A percentile compares a stretch with the other conserved stretches of the same genome.
phyloP scores from a whole-genome alignment of 495 filamentous ascomycete genomes.

The Xylaria sp. region DNA sequence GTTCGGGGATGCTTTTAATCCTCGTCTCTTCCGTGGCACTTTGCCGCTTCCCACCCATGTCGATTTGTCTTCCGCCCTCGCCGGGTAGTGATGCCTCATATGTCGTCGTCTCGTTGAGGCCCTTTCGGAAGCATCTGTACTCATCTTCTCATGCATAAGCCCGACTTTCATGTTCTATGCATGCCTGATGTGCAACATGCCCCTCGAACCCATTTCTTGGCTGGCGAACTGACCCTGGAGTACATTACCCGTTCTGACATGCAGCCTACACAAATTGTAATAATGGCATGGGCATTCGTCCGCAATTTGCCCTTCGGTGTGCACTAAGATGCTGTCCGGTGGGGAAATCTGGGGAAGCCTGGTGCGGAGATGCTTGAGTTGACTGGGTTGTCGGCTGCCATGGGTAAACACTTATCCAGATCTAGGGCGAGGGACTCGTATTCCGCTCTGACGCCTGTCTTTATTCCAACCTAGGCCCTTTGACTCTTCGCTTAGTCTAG shows the following conservation, averaged over 20 bases:
- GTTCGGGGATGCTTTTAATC: constrained; percentile 29
- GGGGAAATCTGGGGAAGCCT: constrained; percentile 27
- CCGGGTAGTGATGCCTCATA: constrained; percentile 7
- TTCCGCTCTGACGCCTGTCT: not conserved
- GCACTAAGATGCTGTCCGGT: not conserved
- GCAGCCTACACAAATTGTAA: not conserved
- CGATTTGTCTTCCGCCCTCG: not conserved
- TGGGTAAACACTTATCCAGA: constrained; percentile 29
- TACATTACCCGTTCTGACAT: not conserved
- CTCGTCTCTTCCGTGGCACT: constrained; percentile 25
- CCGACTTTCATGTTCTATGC: constrained; percentile 7
- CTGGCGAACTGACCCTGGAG: not conserved
- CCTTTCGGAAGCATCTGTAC: not conserved
- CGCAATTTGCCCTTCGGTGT: not conserved
- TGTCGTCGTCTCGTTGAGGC: constrained; percentile 5
- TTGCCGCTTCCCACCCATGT: constrained; percentile 29
- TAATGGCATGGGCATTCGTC: not conserved
- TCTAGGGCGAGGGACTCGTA: constrained; percentile 12
- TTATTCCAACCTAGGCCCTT: not conserved
- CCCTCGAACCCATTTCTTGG: constrained; percentile 13
- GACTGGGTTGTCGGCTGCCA: not conserved
- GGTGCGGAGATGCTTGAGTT: constrained; percentile 10
- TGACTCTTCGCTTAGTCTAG: not conserved
- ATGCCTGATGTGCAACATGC: not conserved
- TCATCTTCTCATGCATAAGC: constrained; percentile 5